A percentile compares a stretch with the other conserved stretches of the same genome.
These are phyloP conservation scores for Craspedostauros australis DNA, from an alignment of 108 stramenopile genomes.

Conservation along the genomic window DNA sequence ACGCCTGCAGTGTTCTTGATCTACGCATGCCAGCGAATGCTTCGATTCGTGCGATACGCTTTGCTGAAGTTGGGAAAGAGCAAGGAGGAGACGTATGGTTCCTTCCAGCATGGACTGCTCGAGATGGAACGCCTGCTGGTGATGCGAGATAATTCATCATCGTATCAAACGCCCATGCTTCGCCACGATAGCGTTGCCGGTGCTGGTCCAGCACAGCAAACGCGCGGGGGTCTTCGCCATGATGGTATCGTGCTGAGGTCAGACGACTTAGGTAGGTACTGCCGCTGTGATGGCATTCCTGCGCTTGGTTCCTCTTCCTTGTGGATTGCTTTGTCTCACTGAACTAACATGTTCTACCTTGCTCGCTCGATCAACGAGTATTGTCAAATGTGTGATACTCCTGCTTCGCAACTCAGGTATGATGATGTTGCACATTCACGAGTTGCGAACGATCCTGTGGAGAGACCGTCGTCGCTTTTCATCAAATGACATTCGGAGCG, in stretches of 20 bases:
- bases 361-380: too few relatives aligned
- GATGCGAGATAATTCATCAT: conserved; percentile 81
- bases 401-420: too few relatives aligned
- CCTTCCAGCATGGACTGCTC: conserved; percentile 63
- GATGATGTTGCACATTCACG: conserved; percentile 86
- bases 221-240: too few relatives aligned
- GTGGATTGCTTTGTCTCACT: too few relatives aligned
- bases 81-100: conserved; percentile 63
- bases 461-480: conserved; percentile 62
- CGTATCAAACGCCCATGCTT: conserved; percentile 23
- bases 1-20: conserved; percentile 74
- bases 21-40: conserved; percentile 32
- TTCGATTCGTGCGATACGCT: conserved; percentile 60
- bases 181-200: not conserved
- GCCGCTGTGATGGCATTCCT: too few relatives aligned
- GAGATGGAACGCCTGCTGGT: conserved; percentile 82
- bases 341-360: too few relatives aligned
- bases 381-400: too few relatives aligned
- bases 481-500: conserved; percentile 44
- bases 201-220: too few relatives aligned
- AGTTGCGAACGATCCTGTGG: conserved; percentile 74
- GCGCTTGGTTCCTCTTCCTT: too few relatives aligned
- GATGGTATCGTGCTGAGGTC: conserved; percentile 26
- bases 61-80: conserved; percentile 66
- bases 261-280: conserved; percentile 82